Conservation (phyloP, 257 asterid species). For the Ajuga chamaepitys region DNA sequence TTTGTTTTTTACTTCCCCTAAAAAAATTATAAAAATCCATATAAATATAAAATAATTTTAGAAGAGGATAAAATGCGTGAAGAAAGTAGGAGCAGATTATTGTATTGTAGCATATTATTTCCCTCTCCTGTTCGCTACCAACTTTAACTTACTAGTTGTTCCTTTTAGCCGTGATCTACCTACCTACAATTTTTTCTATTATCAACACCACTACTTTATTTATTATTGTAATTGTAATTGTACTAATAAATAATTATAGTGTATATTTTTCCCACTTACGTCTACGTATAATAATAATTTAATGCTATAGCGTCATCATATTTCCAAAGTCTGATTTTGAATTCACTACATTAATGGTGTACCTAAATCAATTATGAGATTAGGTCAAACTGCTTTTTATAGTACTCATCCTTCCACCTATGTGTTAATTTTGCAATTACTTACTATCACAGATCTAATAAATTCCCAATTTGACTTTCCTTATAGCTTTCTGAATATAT, state of each 20-base stretch:
- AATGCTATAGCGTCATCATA: conserved; percentile 11
- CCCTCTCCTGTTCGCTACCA: conserved; percentile 56
- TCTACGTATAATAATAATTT: background rate
- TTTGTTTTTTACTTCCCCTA: too few species aligned
- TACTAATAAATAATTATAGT: background rate
- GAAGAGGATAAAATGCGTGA: conserved; percentile 26
- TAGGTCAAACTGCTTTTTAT: conserved; percentile 24
- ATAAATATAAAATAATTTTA: background rate
- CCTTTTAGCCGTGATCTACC: conserved; percentile 46
- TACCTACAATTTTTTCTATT: conserved; percentile 25
- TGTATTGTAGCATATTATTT: conserved; percentile 21
- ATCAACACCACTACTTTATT: conserved; percentile 12
- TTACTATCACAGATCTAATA: background rate
- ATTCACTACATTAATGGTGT: conserved; percentile 25
- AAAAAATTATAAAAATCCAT: background rate
- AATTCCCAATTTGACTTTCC: background rate
- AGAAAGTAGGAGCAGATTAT: conserved; percentile 23
- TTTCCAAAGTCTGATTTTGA: conserved; percentile 15
- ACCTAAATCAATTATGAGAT: conserved; percentile 32
- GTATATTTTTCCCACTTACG: background rate
- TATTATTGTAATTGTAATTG: background rate
- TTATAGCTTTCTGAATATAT: background rate
- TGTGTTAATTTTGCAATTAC: conserved; percentile 3
- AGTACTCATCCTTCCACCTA: conserved; percentile 11
- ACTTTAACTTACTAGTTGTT: conserved; percentile 42